phyloP scores from a whole-genome alignment of 2,329 filamentous ascomycete species.

The Akanthomyces lecanii region DNA sequence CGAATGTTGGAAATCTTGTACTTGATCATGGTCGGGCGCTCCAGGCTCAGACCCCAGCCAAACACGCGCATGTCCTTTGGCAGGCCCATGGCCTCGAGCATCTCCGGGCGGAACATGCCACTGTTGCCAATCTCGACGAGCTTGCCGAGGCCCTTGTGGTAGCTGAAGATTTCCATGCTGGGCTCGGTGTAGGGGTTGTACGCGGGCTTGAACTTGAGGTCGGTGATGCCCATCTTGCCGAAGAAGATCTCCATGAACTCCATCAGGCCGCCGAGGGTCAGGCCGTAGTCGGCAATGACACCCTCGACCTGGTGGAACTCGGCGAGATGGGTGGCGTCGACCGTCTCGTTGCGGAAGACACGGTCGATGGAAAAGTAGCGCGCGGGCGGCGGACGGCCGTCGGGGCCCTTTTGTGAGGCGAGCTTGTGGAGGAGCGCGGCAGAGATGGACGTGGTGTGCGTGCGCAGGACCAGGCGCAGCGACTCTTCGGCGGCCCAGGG shows the following conservation, averaged over 20 bases:
- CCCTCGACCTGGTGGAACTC: slow-evolving; percentile 99
- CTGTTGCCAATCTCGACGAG: slow-evolving; percentile 97
- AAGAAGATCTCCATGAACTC: slow-evolving; percentile 95
- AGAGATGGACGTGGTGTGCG: slow-evolving; percentile 91
- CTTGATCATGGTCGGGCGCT: slow-evolving; percentile 98
- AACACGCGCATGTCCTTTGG: slow-evolving; percentile 90
- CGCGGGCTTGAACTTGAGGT: slow-evolving; percentile 91
- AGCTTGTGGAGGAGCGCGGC: slow-evolving; percentile 89
- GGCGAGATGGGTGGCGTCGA: slow-evolving; percentile 92
- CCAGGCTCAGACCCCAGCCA: slow-evolving; percentile 86
- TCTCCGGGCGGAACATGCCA: slow-evolving; percentile 98
- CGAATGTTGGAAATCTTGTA: slow-evolving; percentile 86
- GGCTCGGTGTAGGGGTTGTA: slow-evolving; percentile 93
- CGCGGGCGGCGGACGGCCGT: slow-evolving; percentile 61
- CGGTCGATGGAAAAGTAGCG: slow-evolving; percentile 98
- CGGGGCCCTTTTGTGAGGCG: slow-evolving; percentile 73
- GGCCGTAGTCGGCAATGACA: slow-evolving; percentile 92
- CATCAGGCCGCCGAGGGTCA: slow-evolving; percentile 90
- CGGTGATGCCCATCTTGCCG: slow-evolving; percentile 82
- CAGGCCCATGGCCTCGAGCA: slow-evolving; percentile 91
- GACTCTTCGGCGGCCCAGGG: slow-evolving; percentile 88
- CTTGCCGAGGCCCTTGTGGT: slow-evolving; percentile 77
- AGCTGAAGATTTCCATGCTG: slow-evolving; percentile 97
- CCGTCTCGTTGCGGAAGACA: slow-evolving; percentile 96
- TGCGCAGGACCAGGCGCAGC: slow-evolving; percentile 81